Conservation (phyloP, 1,139 yeast genomes). For the Geotrichum aggregatum region DNA sequence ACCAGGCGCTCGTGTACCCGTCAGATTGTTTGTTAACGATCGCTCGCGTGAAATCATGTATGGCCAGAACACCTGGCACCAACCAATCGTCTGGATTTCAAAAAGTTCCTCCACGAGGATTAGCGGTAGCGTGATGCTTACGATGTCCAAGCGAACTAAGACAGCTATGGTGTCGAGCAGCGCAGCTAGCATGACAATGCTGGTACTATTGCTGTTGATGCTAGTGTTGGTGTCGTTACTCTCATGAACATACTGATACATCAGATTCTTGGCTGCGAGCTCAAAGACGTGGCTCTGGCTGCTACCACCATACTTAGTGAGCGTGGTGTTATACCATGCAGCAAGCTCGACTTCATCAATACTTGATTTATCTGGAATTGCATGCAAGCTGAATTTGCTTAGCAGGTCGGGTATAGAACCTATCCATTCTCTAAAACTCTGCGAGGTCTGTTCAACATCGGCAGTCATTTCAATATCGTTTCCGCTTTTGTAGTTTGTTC, state of each 20-base stretch:
- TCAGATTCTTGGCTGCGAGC: conserved; percentile 13
- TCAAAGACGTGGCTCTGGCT: conserved; percentile 12
- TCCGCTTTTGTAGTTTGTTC: no score
- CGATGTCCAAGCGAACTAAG: conserved; percentile 1
- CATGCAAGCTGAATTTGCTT: neutral
- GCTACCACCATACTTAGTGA: neutral
- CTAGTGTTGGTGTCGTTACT: neutral
- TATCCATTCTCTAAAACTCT: conserved; percentile 4
- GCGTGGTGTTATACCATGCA: conserved; percentile 2
- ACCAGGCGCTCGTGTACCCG: conserved; percentile 39
- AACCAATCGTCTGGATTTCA: conserved; percentile 38
- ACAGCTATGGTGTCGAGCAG: conserved; percentile 9
- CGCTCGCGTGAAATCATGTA: conserved; percentile 36
- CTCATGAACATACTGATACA: conserved; percentile 9
- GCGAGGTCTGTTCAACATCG: conserved; percentile 4
- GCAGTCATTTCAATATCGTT: neutral
- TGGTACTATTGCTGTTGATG: neutral
- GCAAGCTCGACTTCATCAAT: conserved; percentile 2
- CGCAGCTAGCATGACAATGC: conserved; percentile 10
- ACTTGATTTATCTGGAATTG: neutral
- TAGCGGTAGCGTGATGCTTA: conserved; percentile 31
- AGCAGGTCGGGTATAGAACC: neutral
- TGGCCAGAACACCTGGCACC: conserved; percentile 39
- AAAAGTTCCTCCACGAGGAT: conserved; percentile 38
- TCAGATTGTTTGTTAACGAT: conserved; percentile 31